These are phyloP conservation scores for Antitrichia curtipendula DNA, from an alignment of 225 moss, liverwort and hornwort genomes.

Conservation along the genomic window DNA sequence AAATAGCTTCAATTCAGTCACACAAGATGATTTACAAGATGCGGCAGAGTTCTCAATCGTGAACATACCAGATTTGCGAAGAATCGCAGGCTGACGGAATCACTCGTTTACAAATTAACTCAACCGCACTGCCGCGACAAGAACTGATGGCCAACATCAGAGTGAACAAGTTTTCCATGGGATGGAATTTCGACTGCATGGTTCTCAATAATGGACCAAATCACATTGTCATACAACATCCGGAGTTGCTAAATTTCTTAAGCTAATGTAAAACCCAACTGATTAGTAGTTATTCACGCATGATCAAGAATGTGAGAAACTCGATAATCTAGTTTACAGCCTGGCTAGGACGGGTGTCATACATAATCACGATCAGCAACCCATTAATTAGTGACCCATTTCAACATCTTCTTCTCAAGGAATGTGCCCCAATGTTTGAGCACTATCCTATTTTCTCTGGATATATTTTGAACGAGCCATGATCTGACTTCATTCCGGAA, in stretches of 20 bases:
- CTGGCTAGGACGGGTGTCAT: not conserved
- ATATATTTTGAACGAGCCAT: not conserved
- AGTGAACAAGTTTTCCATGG: not conserved
- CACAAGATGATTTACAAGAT: not conserved
- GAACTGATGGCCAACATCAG: not conserved
- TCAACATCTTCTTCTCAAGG: not conserved
- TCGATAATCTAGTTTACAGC: not conserved
- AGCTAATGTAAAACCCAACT: not conserved
- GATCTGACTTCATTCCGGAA: not conserved
- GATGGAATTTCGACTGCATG: too few relatives aligned
- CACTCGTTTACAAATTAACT: not conserved
- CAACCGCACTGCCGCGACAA: not conserved
- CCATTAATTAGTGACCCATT: not conserved
- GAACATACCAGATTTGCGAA: not conserved
- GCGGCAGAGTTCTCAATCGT: not conserved
- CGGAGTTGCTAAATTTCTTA: not conserved
- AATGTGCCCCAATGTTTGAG: not conserved
- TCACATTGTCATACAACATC: not conserved
- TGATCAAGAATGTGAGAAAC: not conserved
- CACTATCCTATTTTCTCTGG: not conserved
- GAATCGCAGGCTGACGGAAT: not conserved
- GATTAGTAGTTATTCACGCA: not conserved
- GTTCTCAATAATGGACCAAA: too few relatives aligned
- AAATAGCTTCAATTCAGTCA: not conserved
- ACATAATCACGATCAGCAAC: not conserved